A percentile compares a stretch with the other conserved stretches of the same genome.
Evolutionary conservation across 1,284 basidiomycete species (phyloP).

Genomic region (Pseudozyma hubeiensis): DNA sequence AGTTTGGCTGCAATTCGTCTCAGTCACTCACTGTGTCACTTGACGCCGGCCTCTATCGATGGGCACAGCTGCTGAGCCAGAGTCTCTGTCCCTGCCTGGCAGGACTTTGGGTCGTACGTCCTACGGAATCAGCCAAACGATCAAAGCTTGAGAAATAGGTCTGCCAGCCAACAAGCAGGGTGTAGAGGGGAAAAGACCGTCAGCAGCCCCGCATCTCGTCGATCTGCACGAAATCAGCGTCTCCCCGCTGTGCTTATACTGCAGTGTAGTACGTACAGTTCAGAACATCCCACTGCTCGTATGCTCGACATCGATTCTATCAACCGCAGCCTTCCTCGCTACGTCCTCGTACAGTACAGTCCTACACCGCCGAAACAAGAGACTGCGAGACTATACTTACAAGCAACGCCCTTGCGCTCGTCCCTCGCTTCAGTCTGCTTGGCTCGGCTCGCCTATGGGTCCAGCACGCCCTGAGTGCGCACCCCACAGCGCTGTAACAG

Average conservation of each 20-base stretch:
- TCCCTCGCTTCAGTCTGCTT: background rate
- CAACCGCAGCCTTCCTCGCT: no score
- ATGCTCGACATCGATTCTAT: no score
- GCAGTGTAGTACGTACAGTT: no score
- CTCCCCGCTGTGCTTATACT: background rate
- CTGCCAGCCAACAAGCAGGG: background rate
- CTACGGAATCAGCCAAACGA: background rate
- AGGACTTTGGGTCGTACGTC: background rate
- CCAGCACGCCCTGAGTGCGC: no score
- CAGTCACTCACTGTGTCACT: background rate
- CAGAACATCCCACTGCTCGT: no score
- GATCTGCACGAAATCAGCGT: background rate
- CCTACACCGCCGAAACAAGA: no score
- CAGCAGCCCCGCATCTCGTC: constrained; percentile 5
- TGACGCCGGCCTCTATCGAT: background rate
- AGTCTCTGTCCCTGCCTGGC: no score
- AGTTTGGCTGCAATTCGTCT: no score
- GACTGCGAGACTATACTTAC: background rate
- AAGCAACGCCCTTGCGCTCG: background rate
- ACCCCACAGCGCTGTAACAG: no score
- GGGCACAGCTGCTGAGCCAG: background rate
- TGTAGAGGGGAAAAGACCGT: no score
- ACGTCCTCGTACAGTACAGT: no score
- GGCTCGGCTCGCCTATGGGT: no score
- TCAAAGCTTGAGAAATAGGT: background rate